Conservation (phyloP, 192 early-diverging fungal genomes). For the Piromyces sp. region DNA sequence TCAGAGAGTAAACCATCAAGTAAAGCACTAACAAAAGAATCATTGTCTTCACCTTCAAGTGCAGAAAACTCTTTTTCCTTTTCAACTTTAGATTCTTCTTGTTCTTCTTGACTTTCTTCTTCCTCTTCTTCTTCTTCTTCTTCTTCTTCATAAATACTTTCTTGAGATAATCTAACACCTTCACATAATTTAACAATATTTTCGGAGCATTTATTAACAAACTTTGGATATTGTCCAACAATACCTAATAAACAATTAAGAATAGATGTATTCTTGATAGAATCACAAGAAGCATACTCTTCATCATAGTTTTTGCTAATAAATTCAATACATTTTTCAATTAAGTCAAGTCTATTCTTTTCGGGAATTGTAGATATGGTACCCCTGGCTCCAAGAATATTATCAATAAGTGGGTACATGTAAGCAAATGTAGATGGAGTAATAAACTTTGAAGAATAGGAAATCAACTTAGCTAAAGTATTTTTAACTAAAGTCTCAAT, state of each 20-base stretch:
- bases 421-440: conserved; percentile 42
- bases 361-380: conserved; percentile 18
- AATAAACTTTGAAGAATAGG: conserved; percentile 44
- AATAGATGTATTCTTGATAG: conserved; percentile 7
- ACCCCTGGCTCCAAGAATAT: conserved; percentile 27
- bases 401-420: conserved; percentile 33
- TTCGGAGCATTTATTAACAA: conserved; percentile 15
- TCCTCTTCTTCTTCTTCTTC: conserved; percentile 13
- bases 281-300: conserved; percentile 7
- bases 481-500: neutral
- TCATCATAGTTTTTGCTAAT: conserved; percentile 17
- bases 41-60: conserved; percentile 23
- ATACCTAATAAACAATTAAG: conserved; percentile 15
- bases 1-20: conserved; percentile 42
- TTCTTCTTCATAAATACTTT: neutral
- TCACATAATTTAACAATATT: conserved; percentile 8
- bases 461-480: conserved; percentile 12
- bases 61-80: neutral
- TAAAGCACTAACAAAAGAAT: conserved; percentile 33
- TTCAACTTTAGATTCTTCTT: conserved; percentile 9
- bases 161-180: neutral
- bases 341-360: neutral
- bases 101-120: conserved; percentile 10
- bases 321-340: neutral
- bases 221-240: conserved; percentile 16